Base-by-base conservation (phyloP, 129 eudicot genomes). In the Tagetes patula region DNA sequence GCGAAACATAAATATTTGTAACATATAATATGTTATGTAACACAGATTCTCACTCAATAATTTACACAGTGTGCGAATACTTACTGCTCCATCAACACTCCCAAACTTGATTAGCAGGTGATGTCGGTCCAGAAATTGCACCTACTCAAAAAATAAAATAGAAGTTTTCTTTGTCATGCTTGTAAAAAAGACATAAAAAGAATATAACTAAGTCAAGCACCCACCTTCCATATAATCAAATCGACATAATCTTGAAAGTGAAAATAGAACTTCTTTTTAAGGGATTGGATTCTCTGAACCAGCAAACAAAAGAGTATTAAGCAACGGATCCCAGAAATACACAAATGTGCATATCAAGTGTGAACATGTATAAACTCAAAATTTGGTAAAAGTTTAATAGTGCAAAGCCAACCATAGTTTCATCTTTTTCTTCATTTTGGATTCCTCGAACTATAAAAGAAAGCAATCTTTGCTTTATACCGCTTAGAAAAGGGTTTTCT, bases 241-340 rank as follows among this genome's bases (percentile, higher is more conserved):
- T 95, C 96, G 46, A 89, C 90, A 71, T 95, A 95, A 86, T 95
- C 99, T 80, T 95, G 99, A 85, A 95, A 90, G 82, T 86, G 96
- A 79, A 83, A 88, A 72, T 91, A 91, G 61, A 95, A 95, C 90
- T 88, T 91, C 88, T 88, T 95, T 89, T 95, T 95, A 82, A 88
- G 83, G 84, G 85, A 84, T 74, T 95, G 99, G 65, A 88, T 86
- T 83, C 96, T 90, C 99, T 95, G 88, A 74, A 69, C 47, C 48
- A 73, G 65, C 80, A 69, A 45, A 74, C 46, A 64, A 14, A 40
- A 72, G 58, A 60, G 41, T 60, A 73, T 69, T 71, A 76, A 73
- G 59, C 78, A 75, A 54, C 37, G 31, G 4, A 68, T 70, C 56
- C 41, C 69, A 32, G 36, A 32, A 68, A 65, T 12, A 54, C 70